Conservation (phyloP, 768 basidiomycete species). For the Infundibulicybe gibba region DNA sequence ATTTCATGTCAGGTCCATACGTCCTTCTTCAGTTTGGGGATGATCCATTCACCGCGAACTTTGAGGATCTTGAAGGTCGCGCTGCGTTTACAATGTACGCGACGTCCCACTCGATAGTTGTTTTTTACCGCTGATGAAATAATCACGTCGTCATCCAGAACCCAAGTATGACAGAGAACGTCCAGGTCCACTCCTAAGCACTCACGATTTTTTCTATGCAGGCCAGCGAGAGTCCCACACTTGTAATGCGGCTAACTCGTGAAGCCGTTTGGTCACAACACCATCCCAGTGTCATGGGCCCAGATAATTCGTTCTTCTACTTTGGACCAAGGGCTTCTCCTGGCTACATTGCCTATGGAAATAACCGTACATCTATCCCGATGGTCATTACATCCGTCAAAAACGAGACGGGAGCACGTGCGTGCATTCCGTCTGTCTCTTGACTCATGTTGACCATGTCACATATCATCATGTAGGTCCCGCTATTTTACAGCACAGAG, state of each 20-base stretch:
- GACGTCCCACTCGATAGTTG: constrained; percentile 1
- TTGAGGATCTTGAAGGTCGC: constrained; percentile 60
- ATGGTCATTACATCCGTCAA: constrained; percentile 59
- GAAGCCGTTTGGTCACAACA: constrained; percentile 65
- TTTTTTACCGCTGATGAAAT: constrained; percentile 2
- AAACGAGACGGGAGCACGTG: constrained; percentile 63
- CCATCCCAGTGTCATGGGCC: constrained; percentile 74
- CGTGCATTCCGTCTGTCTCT: constrained; percentile 21
- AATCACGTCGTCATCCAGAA: no score
- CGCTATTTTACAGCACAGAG: constrained; percentile 72
- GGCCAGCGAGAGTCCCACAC: constrained; percentile 57
- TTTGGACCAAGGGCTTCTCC: constrained; percentile 61
- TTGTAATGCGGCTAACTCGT: constrained; percentile 60
- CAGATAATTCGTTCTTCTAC: constrained; percentile 72
- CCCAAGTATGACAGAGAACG: background rate
- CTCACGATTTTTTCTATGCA: constrained; percentile 15
- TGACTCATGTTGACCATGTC: constrained; percentile 3
- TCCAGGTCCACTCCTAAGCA: background rate
- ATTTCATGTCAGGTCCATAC: constrained; percentile 26
- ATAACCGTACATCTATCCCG: constrained; percentile 44
- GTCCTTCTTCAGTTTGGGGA: constrained; percentile 63
- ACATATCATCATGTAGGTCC: constrained; percentile 40
- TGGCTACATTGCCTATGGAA: constrained; percentile 70
- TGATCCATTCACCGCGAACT: constrained; percentile 57
- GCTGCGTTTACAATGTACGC: constrained; percentile 70